Percentiles rank a stretch among this genome's conserved stretches.
Evolutionary conservation across 2,329 filamentous ascomycete species (phyloP).

Genomic region (Aureobasidium pullulans): DNA sequence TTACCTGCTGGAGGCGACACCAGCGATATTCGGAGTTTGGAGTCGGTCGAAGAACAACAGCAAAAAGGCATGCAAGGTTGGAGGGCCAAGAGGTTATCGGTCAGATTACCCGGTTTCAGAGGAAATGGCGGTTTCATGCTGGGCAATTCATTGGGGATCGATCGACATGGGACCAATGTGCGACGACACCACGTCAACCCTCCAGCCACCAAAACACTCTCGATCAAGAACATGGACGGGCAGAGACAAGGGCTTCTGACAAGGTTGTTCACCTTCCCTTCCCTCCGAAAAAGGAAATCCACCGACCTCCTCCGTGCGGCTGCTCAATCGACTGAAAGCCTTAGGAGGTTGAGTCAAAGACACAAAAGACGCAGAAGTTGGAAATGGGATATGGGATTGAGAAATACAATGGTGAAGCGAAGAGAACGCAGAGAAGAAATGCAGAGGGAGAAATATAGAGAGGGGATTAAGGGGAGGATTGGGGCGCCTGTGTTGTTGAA

Average conservation of each 20-base stretch:
- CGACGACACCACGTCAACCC: constrained; percentile 31
- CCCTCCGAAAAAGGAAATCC: constrained; percentile 10
- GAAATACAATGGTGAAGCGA: constrained; percentile 30
- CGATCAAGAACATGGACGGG: not conserved
- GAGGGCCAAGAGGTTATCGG: constrained; percentile 26
- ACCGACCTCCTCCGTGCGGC: constrained; percentile 19
- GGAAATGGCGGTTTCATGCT: constrained; percentile 41
- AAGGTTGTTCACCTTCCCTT: not conserved
- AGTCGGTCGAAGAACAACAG: constrained; percentile 8
- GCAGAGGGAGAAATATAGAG: constrained; percentile 45
- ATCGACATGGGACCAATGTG: constrained; percentile 38
- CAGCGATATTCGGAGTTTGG: constrained; percentile 28
- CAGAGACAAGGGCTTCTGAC: not conserved
- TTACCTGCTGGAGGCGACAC: constrained; percentile 42
- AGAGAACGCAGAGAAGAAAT: constrained; percentile 37
- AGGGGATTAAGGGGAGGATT: constrained; percentile 49
- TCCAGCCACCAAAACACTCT: not conserved
- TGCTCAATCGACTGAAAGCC: constrained; percentile 8
- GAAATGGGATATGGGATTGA: constrained; percentile 28
- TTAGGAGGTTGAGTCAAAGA: constrained; percentile 2
- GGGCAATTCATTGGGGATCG: constrained; percentile 50
- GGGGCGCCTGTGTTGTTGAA: constrained; percentile 23
- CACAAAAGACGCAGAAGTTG: constrained; percentile 11
- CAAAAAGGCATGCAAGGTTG: not conserved
- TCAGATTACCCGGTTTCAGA: constrained; percentile 32